These are phyloP conservation scores for Aspergillus sp. DNA, from an alignment of 2,329 filamentous ascomycete species.

Conservation along the genomic window DNA sequence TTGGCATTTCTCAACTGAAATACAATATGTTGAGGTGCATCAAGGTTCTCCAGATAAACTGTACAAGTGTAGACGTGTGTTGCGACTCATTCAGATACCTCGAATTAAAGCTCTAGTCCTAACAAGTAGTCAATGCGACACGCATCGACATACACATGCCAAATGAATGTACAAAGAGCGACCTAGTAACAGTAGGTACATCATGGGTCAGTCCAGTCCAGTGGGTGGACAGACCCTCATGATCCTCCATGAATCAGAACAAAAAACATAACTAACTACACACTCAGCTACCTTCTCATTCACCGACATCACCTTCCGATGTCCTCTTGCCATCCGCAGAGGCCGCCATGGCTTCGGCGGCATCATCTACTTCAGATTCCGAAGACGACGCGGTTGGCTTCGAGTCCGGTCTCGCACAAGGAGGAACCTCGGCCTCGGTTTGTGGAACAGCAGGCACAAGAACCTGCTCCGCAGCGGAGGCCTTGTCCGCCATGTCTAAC, in stretches of 20 bases:
- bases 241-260: too few species aligned
- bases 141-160: not conserved
- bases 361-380: constrained; percentile 19
- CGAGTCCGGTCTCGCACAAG: not conserved
- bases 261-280: not conserved
- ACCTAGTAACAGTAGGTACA: not conserved
- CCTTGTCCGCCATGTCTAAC: not conserved
- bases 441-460: not conserved
- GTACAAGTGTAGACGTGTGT: too few species aligned
- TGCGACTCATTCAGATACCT: too few species aligned
- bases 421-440: not conserved
- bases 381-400: constrained; percentile 4
- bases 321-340: constrained; percentile 26
- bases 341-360: constrained; percentile 23
- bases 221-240: too few species aligned
- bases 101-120: not conserved
- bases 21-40: too few species aligned
- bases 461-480: not conserved
- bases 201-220: not conserved
- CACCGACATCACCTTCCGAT: constrained; percentile 20
- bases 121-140: not conserved
- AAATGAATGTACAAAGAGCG: constrained; percentile 1
- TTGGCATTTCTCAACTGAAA: too few species aligned
- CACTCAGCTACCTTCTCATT: not conserved
- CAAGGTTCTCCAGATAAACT: too few species aligned